phyloP scores from a whole-genome alignment of 768 basidiomycete genomes.

The Myochromella boudieri region DNA sequence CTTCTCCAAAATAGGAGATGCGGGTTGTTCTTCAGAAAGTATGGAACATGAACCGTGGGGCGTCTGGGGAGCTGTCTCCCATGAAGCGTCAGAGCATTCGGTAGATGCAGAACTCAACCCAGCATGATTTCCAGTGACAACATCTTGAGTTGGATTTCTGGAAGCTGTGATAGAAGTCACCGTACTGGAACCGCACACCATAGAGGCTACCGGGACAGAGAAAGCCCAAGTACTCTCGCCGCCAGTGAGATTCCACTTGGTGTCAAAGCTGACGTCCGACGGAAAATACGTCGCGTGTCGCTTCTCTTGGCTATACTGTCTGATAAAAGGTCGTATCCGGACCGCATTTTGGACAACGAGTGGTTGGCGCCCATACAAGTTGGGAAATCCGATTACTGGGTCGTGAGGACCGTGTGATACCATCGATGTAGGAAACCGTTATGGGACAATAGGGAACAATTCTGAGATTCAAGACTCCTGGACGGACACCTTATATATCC shows the following conservation, averaged over 20 bases:
- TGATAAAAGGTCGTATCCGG: slow-evolving; percentile 4
- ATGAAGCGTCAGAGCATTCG: slow-evolving; percentile 9
- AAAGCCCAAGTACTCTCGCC: slow-evolving; percentile 38
- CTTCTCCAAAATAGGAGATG: slow-evolving; percentile 16
- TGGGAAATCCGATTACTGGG: no score
- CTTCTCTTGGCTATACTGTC: slow-evolving; percentile 21
- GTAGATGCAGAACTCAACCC: slow-evolving; percentile 26
- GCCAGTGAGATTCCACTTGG: slow-evolving; percentile 22
- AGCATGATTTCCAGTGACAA: slow-evolving; percentile 36
- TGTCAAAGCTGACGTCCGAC: slow-evolving; percentile 21
- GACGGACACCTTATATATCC: no score
- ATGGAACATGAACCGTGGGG: slow-evolving; percentile 8
- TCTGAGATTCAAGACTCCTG: no score
- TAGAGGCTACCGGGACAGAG: slow-evolving; percentile 25
- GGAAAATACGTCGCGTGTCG: slow-evolving; percentile 37
- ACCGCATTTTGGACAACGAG: neutral
- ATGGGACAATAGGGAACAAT: no score
- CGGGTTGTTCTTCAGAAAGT: no score
- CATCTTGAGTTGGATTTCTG: slow-evolving; percentile 40
- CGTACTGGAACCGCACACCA: slow-evolving; percentile 23
- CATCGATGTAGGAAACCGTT: no score
- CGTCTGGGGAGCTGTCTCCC: slow-evolving; percentile 15
- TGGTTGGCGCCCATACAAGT: no score
- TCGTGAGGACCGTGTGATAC: no score
- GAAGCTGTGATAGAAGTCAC: slow-evolving; percentile 22